These are phyloP conservation scores for Papilionanthe hybrid DNA, from an alignment of 116 monocot species.

Conservation along the genomic window DNA sequence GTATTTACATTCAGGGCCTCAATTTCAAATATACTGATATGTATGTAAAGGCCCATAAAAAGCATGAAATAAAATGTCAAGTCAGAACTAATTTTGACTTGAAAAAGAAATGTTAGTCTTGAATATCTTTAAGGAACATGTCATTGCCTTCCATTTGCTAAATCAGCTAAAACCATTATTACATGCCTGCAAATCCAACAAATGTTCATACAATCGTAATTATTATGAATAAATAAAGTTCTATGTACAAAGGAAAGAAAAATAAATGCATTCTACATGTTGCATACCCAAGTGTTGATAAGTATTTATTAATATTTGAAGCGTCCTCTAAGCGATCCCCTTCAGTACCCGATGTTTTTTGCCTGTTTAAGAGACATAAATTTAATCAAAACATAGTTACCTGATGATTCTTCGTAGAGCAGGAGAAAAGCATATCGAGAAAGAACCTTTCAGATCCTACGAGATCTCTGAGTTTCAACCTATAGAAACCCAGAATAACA, in stretches of 20 bases:
- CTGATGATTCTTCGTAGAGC: neutral
- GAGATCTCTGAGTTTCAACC: conserved; percentile 90
- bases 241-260: neutral
- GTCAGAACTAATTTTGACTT: conserved; percentile 35
- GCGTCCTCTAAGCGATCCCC: conserved; percentile 90
- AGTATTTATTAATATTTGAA: conserved; percentile 92
- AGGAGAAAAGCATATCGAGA: neutral
- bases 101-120: conserved; percentile 95
- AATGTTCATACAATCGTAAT: neutral
- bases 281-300: conserved; percentile 86
- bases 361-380: conserved; percentile 39
- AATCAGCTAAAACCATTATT: conserved; percentile 88
- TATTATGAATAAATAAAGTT: neutral
- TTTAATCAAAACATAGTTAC: neutral
- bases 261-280: neutral
- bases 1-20: too few species aligned
- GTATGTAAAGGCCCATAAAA: too few species aligned
- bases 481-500: neutral
- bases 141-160: conserved; percentile 74
- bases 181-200: conserved; percentile 63
- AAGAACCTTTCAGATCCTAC: conserved; percentile 91
- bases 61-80: neutral
- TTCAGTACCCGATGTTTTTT: conserved; percentile 90
- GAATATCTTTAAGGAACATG: conserved; percentile 97
- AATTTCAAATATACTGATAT: too few species aligned